These are phyloP conservation scores for Aurantiochytrium sp. DNA, from an alignment of 108 stramenopile species.

Conservation along the genomic window DNA sequence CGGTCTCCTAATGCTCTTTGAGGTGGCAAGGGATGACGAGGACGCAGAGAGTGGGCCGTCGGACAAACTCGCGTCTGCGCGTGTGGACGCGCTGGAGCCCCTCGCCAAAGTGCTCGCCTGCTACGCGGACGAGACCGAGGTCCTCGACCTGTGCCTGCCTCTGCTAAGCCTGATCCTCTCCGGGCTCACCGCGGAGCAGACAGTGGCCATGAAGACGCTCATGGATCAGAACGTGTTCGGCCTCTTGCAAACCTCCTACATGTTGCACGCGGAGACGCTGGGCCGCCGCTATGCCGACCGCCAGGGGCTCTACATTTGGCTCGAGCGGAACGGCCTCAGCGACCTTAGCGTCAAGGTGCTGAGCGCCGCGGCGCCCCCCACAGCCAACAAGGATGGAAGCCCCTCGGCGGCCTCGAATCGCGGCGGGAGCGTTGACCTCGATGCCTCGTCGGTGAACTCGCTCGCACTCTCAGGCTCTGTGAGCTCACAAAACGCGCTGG, in stretches of 20 bases:
- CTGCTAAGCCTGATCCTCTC: background rate
- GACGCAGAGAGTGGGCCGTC: background rate
- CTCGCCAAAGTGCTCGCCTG: background rate
- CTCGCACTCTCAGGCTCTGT: background rate
- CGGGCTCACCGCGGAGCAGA: no score
- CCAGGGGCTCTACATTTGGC: background rate
- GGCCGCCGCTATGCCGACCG: background rate
- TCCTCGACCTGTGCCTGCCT: background rate
- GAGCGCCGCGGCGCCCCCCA: background rate
- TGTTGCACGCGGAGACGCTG: background rate
- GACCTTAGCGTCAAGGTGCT: slow-evolving; percentile 19
- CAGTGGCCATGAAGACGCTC: background rate
- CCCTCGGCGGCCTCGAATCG: background rate
- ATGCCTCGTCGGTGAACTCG: background rate
- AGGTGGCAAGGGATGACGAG: background rate
- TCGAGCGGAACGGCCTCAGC: slow-evolving; percentile 19
- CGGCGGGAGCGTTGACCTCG: background rate
- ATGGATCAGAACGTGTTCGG: background rate
- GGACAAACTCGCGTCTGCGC: background rate
- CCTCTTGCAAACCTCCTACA: background rate
- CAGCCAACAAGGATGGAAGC: background rate
- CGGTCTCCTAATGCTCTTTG: slow-evolving; percentile 17
- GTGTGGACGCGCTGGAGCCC: background rate
- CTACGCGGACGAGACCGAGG: background rate
- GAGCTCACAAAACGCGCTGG: background rate